These are phyloP conservation scores for Phytopythium montanum DNA, from an alignment of 352 stramenopile species.

Conservation along the genomic window DNA sequence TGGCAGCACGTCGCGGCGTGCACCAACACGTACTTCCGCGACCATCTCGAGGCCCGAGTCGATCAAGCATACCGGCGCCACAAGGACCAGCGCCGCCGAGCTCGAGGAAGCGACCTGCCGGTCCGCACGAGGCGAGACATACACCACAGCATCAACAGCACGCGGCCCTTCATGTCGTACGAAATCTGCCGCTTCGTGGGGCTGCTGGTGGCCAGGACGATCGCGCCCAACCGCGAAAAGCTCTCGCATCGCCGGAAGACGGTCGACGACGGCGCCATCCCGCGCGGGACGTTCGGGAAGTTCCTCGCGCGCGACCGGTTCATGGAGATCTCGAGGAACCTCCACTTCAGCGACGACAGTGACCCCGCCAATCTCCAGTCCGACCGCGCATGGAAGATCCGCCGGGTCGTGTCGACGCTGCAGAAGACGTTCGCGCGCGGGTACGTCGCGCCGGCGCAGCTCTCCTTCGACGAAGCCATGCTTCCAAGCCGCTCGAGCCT, in stretches of 20 bases:
- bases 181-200: conserved; percentile 11
- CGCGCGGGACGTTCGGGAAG: conserved; percentile 8
- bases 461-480: conserved; percentile 18
- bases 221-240: conserved; percentile 13
- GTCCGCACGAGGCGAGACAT: neutral
- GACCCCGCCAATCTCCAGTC: conserved; percentile 7
- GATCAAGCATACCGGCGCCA: neutral
- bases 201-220: conserved; percentile 3
- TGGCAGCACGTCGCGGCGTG: neutral
- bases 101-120: neutral
- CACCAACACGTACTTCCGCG: too few relatives aligned
- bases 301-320: conserved; percentile 11
- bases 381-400: conserved; percentile 16
- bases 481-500: conserved; percentile 10
- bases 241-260: conserved; percentile 14
- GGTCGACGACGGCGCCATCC: conserved; percentile 6
- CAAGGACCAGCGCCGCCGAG: neutral
- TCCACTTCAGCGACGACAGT: conserved; percentile 17
- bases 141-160: neutral
- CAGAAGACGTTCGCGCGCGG: conserved; percentile 13
- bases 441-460: conserved; percentile 8
- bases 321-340: conserved; percentile 9
- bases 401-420: conserved; percentile 12
- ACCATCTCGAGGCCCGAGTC: neutral
- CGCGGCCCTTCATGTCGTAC: neutral